Evolutionary conservation across 2,329 filamentous ascomycete species (phyloP).

Genomic region (Fusarium pseudoanthophilum): DNA sequence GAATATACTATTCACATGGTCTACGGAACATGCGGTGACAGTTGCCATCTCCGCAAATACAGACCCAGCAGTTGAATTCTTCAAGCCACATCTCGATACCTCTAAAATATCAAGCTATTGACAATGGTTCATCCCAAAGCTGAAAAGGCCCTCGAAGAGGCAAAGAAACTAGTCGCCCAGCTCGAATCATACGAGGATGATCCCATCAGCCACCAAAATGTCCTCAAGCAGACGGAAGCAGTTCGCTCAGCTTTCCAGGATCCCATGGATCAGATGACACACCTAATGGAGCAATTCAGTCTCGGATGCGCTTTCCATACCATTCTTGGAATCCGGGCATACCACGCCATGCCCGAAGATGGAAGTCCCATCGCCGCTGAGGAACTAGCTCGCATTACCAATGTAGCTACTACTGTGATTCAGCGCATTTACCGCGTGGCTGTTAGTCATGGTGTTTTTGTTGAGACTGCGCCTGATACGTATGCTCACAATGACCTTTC

Average conservation of each 20-base stretch:
- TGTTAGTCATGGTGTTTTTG: slow-evolving; percentile 46
- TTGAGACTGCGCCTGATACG: slow-evolving; percentile 43
- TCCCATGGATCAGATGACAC: slow-evolving; percentile 44
- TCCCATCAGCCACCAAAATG: slow-evolving; percentile 34
- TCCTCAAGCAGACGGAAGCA: slow-evolving; percentile 40
- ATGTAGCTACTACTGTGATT: slow-evolving; percentile 47
- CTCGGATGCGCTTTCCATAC: slow-evolving; percentile 43
- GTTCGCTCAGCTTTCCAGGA: slow-evolving; percentile 42
- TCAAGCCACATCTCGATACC: not conserved
- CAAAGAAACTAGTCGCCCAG: slow-evolving; percentile 40
- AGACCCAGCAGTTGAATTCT: not conserved
- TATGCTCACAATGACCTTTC: slow-evolving; percentile 51
- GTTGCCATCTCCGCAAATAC: not conserved
- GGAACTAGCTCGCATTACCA: slow-evolving; percentile 39
- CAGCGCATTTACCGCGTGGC: slow-evolving; percentile 47
- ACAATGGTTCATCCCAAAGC: slow-evolving; percentile 40
- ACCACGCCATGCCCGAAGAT: slow-evolving; percentile 43
- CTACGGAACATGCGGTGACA: not conserved
- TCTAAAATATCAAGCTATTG: too few relatives aligned
- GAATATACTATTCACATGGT: slow-evolving; percentile 10
- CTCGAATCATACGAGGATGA: slow-evolving; percentile 43
- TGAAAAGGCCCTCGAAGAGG: slow-evolving; percentile 43
- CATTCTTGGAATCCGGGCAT: slow-evolving; percentile 42
- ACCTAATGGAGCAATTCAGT: slow-evolving; percentile 39
- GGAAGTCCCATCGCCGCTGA: slow-evolving; percentile 36